Evolutionary conservation across 2,329 filamentous ascomycete genomes (phyloP).

Genomic region (Endoconidiophora polonica): DNA sequence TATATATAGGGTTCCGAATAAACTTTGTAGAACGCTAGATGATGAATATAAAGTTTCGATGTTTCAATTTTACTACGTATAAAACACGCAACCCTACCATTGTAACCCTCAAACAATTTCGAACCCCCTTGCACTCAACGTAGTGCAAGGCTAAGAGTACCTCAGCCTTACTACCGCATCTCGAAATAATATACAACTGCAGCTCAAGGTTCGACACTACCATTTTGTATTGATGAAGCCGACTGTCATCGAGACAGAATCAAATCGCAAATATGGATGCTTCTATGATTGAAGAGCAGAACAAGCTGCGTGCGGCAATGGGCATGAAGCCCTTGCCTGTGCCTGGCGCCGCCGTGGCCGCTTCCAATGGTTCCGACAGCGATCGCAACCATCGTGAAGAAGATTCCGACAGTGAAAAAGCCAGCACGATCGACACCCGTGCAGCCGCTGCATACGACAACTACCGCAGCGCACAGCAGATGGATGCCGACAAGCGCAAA

Average conservation of each 20-base stretch:
- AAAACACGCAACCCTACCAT: background rate
- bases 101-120: background rate
- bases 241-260: background rate
- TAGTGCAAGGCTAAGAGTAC: background rate
- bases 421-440: slow-evolving; percentile 71
- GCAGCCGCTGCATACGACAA: slow-evolving; percentile 60
- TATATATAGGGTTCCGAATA: too few relatives aligned
- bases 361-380: slow-evolving; percentile 22
- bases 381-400: slow-evolving; percentile 30
- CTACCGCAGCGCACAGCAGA: slow-evolving; percentile 46
- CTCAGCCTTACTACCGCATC: background rate
- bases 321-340: slow-evolving; percentile 82
- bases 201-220: background rate
- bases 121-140: background rate
- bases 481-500: slow-evolving; percentile 58
- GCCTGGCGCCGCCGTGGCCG: slow-evolving; percentile 39
- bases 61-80: background rate
- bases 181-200: background rate
- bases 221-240: background rate
- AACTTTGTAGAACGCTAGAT: too few relatives aligned
- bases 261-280: slow-evolving; percentile 34
- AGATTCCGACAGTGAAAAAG: slow-evolving; percentile 49
- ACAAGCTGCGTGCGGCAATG: slow-evolving; percentile 75
- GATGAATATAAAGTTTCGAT: too few relatives aligned
- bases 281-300: slow-evolving; percentile 79